Evolutionary conservation across 805 yeast species (phyloP), one percentile per base, ranked within the genome.

Genomic region (Hanseniaspora clermontiae): DNA sequence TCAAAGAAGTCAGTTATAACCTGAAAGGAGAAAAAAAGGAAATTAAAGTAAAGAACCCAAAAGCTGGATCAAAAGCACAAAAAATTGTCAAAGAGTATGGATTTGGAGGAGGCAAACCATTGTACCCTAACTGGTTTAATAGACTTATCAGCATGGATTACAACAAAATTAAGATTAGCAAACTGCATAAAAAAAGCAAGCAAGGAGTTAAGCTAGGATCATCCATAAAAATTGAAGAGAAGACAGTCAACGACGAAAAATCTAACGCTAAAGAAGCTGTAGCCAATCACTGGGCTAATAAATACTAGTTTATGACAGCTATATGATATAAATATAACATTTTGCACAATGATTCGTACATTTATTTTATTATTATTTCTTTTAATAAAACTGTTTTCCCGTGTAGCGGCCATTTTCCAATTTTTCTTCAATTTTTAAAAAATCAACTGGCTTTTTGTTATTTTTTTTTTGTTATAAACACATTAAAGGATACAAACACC

Each of bases 121-220:
- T 57, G n/a, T 27, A 24, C 15, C 59, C 59, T 7, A 17, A 12
- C 9, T 57, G 59, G 59, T 40, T 51, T n/a, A 17, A 42, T 8
- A 32, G 4, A 14, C 14, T 51, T 2, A 10, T 27, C 2, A 34
- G 29, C 27, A 9, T 43, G 19, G 24, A 19, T 14, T 19, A 11
- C 15, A 15, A 42, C n/a, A 43, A 27, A 12, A 38, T 29, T 4
- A 43, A 37, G 15, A 20, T 36, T 1, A 42, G 32, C 15, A 27
- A 14, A 10, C 10, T 19, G 20, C 2, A 8, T 17, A 8, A 29
- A 2, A 32, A 8, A 24, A 32, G 3, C 3, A 40, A 46, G 6
- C 17, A 46, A 32, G 39, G 29, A 17, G 49, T 46, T 29, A 31
- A 31, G 15, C 8, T 45, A 11, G 34, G 37, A 5, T 3, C 48